Percentiles rank a stretch among this genome's conserved stretches.
These are phyloP conservation scores for Yarrowia deformans DNA, from an alignment of 805 yeast genomes.

Conservation along the genomic window DNA sequence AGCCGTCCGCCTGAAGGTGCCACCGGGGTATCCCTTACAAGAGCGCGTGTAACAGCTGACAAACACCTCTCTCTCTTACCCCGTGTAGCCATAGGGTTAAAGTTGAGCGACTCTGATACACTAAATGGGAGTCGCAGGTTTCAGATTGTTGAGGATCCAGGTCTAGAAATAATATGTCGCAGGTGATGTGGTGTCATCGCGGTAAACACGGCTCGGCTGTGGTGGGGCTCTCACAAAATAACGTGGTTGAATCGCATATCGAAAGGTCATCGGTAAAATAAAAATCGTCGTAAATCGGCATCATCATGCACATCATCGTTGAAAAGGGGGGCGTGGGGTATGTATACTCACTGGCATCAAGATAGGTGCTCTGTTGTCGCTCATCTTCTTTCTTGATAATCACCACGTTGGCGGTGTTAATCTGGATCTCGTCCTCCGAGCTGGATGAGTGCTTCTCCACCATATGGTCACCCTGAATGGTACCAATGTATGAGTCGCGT, in stretches of 20 bases:
- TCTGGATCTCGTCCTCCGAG: constrained; percentile 17
- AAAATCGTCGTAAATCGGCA: constrained; percentile 3
- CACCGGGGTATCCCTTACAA: neutral
- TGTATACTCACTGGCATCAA: constrained; percentile 25
- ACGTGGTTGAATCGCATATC: no score
- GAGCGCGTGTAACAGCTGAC: neutral
- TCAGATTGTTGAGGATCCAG: constrained; percentile 6
- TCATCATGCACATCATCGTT: neutral
- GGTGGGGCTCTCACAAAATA: no score
- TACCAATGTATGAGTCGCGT: constrained; percentile 28
- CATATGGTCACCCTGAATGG: constrained; percentile 31
- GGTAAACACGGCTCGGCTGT: no score
- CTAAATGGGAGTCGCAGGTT: constrained; percentile 8
- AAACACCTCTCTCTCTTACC: neutral
- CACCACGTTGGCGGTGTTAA: constrained; percentile 18
- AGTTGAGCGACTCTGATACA: constrained; percentile 13
- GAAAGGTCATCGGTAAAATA: neutral
- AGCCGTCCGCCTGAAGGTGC: no score
- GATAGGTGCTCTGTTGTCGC: constrained; percentile 7
- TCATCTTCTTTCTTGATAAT: constrained; percentile 23
- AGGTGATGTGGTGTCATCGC: neutral
- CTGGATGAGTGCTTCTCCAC: constrained; percentile 21
- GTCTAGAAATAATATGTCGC: neutral
- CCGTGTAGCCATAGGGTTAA: constrained; percentile 16
- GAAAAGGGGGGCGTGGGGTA: neutral